Base-by-base conservation (phyloP, 352 stramenopile genomes). In the Phytopythium delawarense region DNA sequence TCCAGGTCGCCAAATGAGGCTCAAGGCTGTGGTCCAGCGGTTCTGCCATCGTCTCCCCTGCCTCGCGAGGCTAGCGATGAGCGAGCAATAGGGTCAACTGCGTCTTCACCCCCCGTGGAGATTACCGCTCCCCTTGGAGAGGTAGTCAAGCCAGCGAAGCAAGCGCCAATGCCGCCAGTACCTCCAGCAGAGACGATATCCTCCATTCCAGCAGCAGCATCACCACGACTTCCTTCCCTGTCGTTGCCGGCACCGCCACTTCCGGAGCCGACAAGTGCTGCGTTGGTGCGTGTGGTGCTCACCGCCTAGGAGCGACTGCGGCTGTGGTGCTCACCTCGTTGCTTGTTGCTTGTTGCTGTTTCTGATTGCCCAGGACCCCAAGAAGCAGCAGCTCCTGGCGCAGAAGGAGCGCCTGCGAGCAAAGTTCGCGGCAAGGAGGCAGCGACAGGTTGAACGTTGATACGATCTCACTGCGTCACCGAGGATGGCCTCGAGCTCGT, bases 351-450 rank as follows among this genome's bases (percentile, higher is more conserved):
- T 4, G 28, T 21, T 32, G 13, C 13, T 32, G 28, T 32, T 57
- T 40, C n/a, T 54, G 20, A 21, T n/a, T 45, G 32, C 6, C 30
- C 7, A 85, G 73, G 78, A 88, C 11, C 62, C 70, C 2, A 90
- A 90, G 66, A 89, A 78, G 62, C 67, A 72, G 45, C 53, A 76
- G 12, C 50, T 92, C 15, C 8, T 87, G 30, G 81, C 71, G 32
- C 84, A 92, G 53, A 91, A 89, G 55, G 81, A 91, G 61, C 70
- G 81, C 7, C 53, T 92, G 18, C 76, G 79, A 11, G 79, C 78
- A 1, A 92, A 90, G 57, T 67, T 92, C 55, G 72, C 78, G 46
- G 79, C 75, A 28, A 74, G 68, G 61, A 64, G 58, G 23, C 59
- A 55, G 46, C 57, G 6, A 37, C 21, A 34, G 12, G 8, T 34